These are phyloP conservation scores for Hortaea werneckii DNA, from an alignment of 2,329 filamentous ascomycete genomes.

Conservation along the genomic window DNA sequence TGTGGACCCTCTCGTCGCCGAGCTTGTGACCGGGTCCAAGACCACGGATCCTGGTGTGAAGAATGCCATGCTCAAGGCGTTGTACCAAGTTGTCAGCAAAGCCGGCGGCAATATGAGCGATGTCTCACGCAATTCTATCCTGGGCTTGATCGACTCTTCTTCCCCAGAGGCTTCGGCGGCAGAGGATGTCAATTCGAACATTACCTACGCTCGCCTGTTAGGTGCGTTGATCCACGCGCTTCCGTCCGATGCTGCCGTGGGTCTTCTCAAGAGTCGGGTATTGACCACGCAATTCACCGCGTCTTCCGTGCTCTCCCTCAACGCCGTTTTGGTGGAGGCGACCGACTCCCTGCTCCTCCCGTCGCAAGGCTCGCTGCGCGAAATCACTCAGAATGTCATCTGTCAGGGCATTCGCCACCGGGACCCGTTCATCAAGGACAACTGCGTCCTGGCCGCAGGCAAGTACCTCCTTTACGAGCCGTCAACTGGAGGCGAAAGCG, in stretches of 20 bases:
- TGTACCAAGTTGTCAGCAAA: slow-evolving; percentile 94
- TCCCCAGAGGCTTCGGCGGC: slow-evolving; percentile 43
- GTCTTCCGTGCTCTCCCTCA: slow-evolving; percentile 74
- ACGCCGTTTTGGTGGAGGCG: slow-evolving; percentile 77
- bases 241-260: slow-evolving; percentile 55
- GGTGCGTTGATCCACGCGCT: slow-evolving; percentile 85
- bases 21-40: slow-evolving; percentile 91
- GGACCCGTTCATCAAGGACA: slow-evolving; percentile 61
- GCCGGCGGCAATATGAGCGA: slow-evolving; percentile 94
- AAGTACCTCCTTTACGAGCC: slow-evolving; percentile 69
- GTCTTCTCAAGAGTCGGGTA: slow-evolving; percentile 61
- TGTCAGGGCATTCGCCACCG: slow-evolving; percentile 68
- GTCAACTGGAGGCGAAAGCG: slow-evolving; percentile 29
- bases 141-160: slow-evolving; percentile 81
- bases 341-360: slow-evolving; percentile 57
- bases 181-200: slow-evolving; percentile 57
- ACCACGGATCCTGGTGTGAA: slow-evolving; percentile 78
- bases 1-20: slow-evolving; percentile 85
- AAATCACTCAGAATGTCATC: slow-evolving; percentile 68
- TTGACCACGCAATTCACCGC: slow-evolving; percentile 65
- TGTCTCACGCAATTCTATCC: slow-evolving; percentile 70
- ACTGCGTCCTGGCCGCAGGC: slow-evolving; percentile 77
- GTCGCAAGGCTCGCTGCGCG: slow-evolving; percentile 38
- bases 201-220: slow-evolving; percentile 82
- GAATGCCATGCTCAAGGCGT: slow-evolving; percentile 91